These are phyloP conservation scores for Westerdykella sp. DNA, from an alignment of 2,329 filamentous ascomycete species.

Conservation along the genomic window DNA sequence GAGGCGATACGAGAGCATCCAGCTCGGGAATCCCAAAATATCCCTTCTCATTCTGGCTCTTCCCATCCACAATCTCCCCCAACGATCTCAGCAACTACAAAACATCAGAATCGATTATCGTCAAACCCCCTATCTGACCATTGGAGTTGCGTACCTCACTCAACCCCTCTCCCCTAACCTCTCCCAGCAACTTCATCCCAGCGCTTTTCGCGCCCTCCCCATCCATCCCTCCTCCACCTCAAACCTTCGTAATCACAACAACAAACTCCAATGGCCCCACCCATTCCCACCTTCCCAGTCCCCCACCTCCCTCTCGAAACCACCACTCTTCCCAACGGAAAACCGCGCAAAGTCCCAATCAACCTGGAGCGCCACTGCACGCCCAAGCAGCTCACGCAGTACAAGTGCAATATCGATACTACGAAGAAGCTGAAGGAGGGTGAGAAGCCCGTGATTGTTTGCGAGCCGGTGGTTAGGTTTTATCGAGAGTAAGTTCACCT, in stretches of 20 bases:
- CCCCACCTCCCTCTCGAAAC: conserved; percentile 47
- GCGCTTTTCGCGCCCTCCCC: conserved; percentile 39
- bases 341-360: conserved; percentile 49
- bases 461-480: conserved; percentile 52
- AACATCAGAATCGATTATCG: neutral
- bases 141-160: conserved; percentile 15
- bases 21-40: conserved; percentile 43
- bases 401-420: conserved; percentile 52
- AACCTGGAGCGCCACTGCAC: conserved; percentile 50
- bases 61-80: conserved; percentile 17
- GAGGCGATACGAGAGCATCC: conserved; percentile 35
- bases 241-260: conserved; percentile 1
- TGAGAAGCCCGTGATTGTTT: conserved; percentile 42
- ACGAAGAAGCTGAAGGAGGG: conserved; percentile 20
- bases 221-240: conserved; percentile 11
- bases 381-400: conserved; percentile 56
- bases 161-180: conserved; percentile 29
- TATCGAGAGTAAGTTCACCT: conserved; percentile 50
- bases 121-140: neutral
- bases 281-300: conserved; percentile 48
- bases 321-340: conserved; percentile 47
- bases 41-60: conserved; percentile 5
- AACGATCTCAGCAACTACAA: conserved; percentile 39
- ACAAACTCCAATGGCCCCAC: conserved; percentile 48
- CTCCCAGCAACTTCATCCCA: conserved; percentile 48